Evolutionary conservation across 768 basidiomycete species (phyloP).

Genomic region (Tubosaeta brunneosetosa): DNA sequence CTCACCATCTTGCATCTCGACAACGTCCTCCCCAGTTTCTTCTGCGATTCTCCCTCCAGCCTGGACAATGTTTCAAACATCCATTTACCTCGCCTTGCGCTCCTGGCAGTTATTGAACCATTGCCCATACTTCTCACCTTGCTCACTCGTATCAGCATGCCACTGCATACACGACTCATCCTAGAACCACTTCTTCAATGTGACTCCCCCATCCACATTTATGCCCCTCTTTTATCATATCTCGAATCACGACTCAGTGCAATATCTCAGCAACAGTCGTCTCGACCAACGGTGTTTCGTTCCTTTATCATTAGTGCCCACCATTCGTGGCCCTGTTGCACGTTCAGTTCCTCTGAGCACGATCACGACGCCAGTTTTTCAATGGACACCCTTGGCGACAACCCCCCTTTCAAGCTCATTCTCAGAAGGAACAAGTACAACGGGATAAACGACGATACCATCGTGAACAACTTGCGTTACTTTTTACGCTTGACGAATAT

Average conservation of each 20-base stretch:
- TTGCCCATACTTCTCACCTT: too few species aligned
- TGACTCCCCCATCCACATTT: neutral
- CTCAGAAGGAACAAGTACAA: too few species aligned
- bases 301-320: neutral
- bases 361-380: neutral
- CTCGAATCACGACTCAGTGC: neutral
- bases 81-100: too few species aligned
- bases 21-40: neutral
- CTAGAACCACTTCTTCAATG: too few species aligned
- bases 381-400: neutral
- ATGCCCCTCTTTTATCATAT: neutral
- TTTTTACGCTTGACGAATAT: neutral
- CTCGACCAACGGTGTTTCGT: neutral
- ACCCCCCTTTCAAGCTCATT: too few species aligned
- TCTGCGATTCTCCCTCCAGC: neutral
- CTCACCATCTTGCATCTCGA: neutral
- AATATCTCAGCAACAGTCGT: neutral
- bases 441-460: neutral
- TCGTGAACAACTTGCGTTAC: constrained; percentile 1
- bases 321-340: too few species aligned
- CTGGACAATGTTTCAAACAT: too few species aligned
- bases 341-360: neutral
- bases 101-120: too few species aligned
- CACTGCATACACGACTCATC: too few species aligned
- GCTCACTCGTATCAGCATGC: too few species aligned